Base-by-base conservation (phyloP, 164 flowering plant genomes). In the Sextonia rubra region DNA sequence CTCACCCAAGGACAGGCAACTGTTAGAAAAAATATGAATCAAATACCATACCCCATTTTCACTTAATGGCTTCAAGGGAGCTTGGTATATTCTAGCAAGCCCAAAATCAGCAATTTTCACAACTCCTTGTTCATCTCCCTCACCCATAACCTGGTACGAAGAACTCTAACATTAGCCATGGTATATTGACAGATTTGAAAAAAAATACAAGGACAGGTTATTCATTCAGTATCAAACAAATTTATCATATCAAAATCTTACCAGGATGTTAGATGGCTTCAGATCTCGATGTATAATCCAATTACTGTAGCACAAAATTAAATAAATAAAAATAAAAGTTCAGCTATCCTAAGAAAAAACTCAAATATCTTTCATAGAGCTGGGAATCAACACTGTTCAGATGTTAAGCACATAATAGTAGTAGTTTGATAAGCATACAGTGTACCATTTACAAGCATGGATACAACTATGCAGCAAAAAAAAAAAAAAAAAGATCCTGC, bases 21-120 rank as follows among this genome's bases (percentile, higher is more conserved):
- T 23, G 25, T 37, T 2, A 68, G 15, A 47, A 27, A 66, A 25
- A 24, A 74, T 7, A 37, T 37, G 44, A 5, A 37, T 37, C 44
- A 25, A 73, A 68, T 69, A 22, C 47, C 85, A 66, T 82, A 90
- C 99, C 84, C 99, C 99, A 83, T 96, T 96, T 2, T 96, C 98
- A 73, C 81, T 82, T 60, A 96, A 80, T 48, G 95, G 91, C 82
- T 89, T 96, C 77, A 93, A 70, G 22, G 99, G 99, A 77, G 91
- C 97, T 80, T 90, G 97, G 72, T 93, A 96, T 77, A 96, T 88
- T 80, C 99, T 87, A 47, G 99, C 99, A 65, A 96, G 95, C 69
- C 99, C 99, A 84, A 96, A 96, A 83, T 96, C 99, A 80, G 98
- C 99, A 78, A 96, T 91, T 82, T 96, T 96, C n/a, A 96, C 94